Evolutionary conservation across 805 yeast species (phyloP).

Genomic region (Zygosaccharomyces gambellarensis): DNA sequence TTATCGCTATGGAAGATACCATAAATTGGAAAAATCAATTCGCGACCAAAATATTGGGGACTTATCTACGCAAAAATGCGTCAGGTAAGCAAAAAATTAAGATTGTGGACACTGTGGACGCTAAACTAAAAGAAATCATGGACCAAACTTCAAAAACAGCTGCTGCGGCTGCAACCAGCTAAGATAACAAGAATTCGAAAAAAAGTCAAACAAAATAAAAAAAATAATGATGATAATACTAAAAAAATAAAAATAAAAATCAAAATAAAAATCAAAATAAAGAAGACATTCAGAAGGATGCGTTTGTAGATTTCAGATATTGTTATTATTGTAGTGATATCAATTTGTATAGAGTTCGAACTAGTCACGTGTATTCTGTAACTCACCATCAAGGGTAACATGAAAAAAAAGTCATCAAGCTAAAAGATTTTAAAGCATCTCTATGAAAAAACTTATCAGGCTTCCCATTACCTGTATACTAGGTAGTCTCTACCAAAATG

Average conservation of each 20-base stretch:
- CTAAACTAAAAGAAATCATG: slow-evolving; percentile 29
- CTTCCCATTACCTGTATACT: no score
- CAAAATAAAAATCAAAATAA: not conserved
- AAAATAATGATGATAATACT: not conserved
- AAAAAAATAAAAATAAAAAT: not conserved
- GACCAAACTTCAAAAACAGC: slow-evolving; percentile 13
- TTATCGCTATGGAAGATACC: slow-evolving; percentile 21
- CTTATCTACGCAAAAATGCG: slow-evolving; percentile 26
- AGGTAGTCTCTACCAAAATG: not conserved
- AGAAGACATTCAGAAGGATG: not conserved
- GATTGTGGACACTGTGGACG: slow-evolving; percentile 27
- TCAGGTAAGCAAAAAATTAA: slow-evolving; percentile 27
- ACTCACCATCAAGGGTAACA: not conserved
- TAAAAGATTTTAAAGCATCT: not conserved
- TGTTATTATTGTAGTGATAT: not conserved
- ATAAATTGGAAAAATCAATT: slow-evolving; percentile 27
- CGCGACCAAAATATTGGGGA: slow-evolving; percentile 24
- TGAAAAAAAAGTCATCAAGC: not conserved
- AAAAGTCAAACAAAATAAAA: not conserved
- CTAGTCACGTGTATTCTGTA: slow-evolving; percentile 1
- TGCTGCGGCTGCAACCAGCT: slow-evolving; percentile 9
- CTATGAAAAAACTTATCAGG: not conserved
- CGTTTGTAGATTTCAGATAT: not conserved
- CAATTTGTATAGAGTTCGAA: not conserved
- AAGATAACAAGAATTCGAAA: not conserved